These are phyloP conservation scores for Trichothecium sympodiale DNA, from an alignment of 2,329 filamentous ascomycete genomes.

Conservation along the genomic window DNA sequence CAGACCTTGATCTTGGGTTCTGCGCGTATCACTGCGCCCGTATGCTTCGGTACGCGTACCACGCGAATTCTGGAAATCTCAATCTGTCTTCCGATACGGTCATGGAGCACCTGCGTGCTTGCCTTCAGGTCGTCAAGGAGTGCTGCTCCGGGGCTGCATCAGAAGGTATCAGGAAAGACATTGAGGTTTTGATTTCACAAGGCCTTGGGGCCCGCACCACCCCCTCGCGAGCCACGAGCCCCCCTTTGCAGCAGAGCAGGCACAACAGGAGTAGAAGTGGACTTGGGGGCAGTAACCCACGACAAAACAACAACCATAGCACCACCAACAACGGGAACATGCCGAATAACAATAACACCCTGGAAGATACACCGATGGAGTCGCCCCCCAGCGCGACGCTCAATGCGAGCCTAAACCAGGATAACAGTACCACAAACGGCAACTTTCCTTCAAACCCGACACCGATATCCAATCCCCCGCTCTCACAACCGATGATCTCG, in stretches of 20 bases:
- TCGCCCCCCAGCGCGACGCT: not conserved
- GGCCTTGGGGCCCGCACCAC: conserved; percentile 22
- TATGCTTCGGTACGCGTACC: conserved; percentile 39
- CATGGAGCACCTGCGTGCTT: conserved; percentile 37
- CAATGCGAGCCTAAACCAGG: no score
- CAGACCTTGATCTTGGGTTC: conserved; percentile 42
- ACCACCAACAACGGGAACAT: conserved; percentile 1
- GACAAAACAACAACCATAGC: not conserved
- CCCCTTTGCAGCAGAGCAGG: conserved; percentile 6
- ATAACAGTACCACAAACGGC: no score
- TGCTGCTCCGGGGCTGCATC: conserved; percentile 41
- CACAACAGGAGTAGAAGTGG: conserved; percentile 1
- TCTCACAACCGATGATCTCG: no score
- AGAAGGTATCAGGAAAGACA: conserved; percentile 32
- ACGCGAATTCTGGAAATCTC: conserved; percentile 30
- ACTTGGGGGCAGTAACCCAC: no score
- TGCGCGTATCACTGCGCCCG: conserved; percentile 45
- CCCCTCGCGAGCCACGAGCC: conserved; percentile 7
- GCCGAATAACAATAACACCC: no score
- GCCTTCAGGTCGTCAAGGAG: conserved; percentile 37
- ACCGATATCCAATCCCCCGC: no score
- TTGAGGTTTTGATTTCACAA: conserved; percentile 38
- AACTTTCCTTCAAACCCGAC: no score
- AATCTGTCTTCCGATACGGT: conserved; percentile 33
- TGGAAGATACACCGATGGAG: not conserved